phyloP scores from a whole-genome alignment of 108 stramenopile genomes.

The Asterionellopsis glacialis region DNA sequence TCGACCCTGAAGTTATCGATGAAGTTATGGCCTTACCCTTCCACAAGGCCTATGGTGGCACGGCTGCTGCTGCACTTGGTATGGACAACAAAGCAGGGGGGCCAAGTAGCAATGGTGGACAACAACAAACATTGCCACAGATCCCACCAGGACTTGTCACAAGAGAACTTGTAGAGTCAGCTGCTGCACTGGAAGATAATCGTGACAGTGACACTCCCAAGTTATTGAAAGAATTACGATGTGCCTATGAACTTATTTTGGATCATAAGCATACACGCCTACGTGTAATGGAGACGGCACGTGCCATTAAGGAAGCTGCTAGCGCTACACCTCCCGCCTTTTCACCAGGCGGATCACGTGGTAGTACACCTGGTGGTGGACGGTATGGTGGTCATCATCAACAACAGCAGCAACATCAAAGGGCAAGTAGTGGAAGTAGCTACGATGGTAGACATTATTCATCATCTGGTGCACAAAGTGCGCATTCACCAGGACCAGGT shows the following conservation, averaged over 20 bases:
- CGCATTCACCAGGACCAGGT: slow-evolving; percentile 37
- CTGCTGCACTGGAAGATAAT: slow-evolving; percentile 77
- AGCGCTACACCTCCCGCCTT: slow-evolving; percentile 89
- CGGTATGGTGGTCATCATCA: slow-evolving; percentile 22
- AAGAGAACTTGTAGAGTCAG: slow-evolving; percentile 76
- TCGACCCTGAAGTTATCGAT: slow-evolving; percentile 87
- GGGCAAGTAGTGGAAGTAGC: slow-evolving; percentile 32
- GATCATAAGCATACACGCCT: slow-evolving; percentile 95
- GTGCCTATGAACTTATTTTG: slow-evolving; percentile 95
- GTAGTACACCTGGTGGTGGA: slow-evolving; percentile 74
- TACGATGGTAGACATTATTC: slow-evolving; percentile 40
- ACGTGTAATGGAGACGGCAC: slow-evolving; percentile 90
- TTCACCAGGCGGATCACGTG: slow-evolving; percentile 79
- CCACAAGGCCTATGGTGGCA: slow-evolving; percentile 56
- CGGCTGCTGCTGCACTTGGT: slow-evolving; percentile 12
- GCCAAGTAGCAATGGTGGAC: slow-evolving; percentile 10
- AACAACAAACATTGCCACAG: slow-evolving; percentile 44
- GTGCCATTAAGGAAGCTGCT: slow-evolving; percentile 88
- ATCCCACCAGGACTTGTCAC: slow-evolving; percentile 37
- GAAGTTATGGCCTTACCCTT: slow-evolving; percentile 88
- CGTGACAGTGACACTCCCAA: slow-evolving; percentile 80
- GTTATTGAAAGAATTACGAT: slow-evolving; percentile 82
- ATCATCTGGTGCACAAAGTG: slow-evolving; percentile 31
- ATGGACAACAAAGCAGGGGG: slow-evolving; percentile 19
- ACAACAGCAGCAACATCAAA: no score